phyloP scores from a whole-genome alignment of 306 rosid genomes.

The Corylus heterophylla region DNA sequence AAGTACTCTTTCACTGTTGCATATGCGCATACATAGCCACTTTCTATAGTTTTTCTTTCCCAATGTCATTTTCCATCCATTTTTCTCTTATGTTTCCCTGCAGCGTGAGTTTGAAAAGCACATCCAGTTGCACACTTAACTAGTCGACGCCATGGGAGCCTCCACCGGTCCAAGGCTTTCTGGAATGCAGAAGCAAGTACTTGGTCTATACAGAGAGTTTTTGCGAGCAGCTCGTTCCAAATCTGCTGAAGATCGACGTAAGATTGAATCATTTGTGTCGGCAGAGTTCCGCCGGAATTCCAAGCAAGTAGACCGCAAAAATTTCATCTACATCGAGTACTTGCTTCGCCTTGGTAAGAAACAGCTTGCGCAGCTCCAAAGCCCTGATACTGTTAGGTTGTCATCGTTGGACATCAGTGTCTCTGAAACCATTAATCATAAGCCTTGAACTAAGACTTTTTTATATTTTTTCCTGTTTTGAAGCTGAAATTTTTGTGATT shows the following conservation, averaged over 20 bases:
- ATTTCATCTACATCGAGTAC: slow-evolving; percentile 78
- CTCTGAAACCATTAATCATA: slow-evolving; percentile 21
- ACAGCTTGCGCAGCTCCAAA: slow-evolving; percentile 80
- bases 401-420: slow-evolving; percentile 46
- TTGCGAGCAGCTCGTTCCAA: slow-evolving; percentile 73
- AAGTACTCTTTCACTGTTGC: too few relatives aligned
- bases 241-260: slow-evolving; percentile 51
- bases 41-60: not conserved
- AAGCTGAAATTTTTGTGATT: not conserved
- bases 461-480: not conserved
- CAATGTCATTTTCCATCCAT: not conserved
- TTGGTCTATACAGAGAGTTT: slow-evolving; percentile 74
- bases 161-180: slow-evolving; percentile 58
- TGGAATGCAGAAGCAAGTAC: slow-evolving; percentile 90
- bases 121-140: not conserved
- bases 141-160: slow-evolving; percentile 47
- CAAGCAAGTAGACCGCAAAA: slow-evolving; percentile 62
- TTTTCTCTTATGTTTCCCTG: not conserved
- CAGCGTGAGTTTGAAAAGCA: not conserved
- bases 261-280: slow-evolving; percentile 60
- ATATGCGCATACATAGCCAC: not conserved
- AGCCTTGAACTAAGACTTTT: slow-evolving; percentile 21
- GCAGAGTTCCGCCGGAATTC: slow-evolving; percentile 67
- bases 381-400: slow-evolving; percentile 59
- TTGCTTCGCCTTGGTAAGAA: slow-evolving; percentile 71